Base-by-base conservation (phyloP, 768 basidiomycete genomes). In the Termitomyces sp. region DNA sequence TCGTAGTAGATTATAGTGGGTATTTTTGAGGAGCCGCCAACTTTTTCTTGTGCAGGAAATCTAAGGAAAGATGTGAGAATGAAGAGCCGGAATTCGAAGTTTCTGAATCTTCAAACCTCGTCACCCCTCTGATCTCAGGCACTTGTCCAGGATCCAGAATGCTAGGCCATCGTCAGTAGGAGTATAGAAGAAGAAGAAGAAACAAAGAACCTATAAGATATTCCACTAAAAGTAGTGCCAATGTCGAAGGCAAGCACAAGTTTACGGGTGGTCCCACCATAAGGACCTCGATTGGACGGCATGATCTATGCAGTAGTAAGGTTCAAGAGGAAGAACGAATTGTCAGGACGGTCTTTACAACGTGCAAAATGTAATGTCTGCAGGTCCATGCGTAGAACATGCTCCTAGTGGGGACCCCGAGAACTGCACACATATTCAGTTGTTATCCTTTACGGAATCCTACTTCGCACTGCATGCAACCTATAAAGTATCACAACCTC, bases 1-100 rank as follows among this genome's bases (percentile, higher is more conserved):
- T 81, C 80, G 62, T 83, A 83, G 54, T 73, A 76, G n/a, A 79
- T 53, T n/a, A 76, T 61, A 0, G 75, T 72, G 0, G 76, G 80
- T 42, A 82, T 78, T 61, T 81, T 83, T 17, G 70, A 76, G n/a
- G 77, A 74, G 0, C 78, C 76, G 7, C 72, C 78, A 41, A 73
- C 67, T 7, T 72, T 69, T 23, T 77, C 76, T 49, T 82, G 78
- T 0, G 72, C 76, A 5, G 81, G 81, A 58, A 76, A 83, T 47
- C 81, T 82, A 3, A 35, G 32, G 35, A 35, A 49, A 34, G 17
- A 35, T 25, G 30, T 25, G 3, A 28, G 21, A 57, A 52, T 43
- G 23, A n/a, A 46, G n/a, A 52, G 12, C 2, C 8, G 11, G 68
- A 11, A 34, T 16, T 25, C 47, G 21, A 23, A 23, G 9, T 8